Evolutionary conservation across 2,329 filamentous ascomycete species (phyloP).

Genomic region (Trichoderma koningiopsis): DNA sequence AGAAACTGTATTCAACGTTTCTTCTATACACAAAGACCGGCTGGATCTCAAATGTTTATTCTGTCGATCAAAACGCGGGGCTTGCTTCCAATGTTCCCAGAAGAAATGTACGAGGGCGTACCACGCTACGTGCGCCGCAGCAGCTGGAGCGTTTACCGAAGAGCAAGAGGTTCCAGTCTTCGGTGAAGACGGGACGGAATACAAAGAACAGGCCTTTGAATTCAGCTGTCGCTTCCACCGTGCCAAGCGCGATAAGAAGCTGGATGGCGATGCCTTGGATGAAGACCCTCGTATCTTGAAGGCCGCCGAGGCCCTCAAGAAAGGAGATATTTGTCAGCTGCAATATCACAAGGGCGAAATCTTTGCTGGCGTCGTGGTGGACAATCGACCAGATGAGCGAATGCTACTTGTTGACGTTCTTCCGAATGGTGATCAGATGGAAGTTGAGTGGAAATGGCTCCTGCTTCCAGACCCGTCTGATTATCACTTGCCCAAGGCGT

Average conservation of each 20-base stretch:
- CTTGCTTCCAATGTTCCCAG: slow-evolving; percentile 93
- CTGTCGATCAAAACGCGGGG: slow-evolving; percentile 91
- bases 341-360: slow-evolving; percentile 85
- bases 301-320: slow-evolving; percentile 67
- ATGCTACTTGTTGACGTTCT: slow-evolving; percentile 79
- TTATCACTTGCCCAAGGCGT: slow-evolving; percentile 73
- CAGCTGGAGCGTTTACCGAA: slow-evolving; percentile 90
- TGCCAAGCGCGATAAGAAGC: slow-evolving; percentile 78
- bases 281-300: slow-evolving; percentile 67
- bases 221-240: slow-evolving; percentile 95
- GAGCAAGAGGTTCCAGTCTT: slow-evolving; percentile 83
- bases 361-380: slow-evolving; percentile 83
- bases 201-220: slow-evolving; percentile 87
- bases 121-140: slow-evolving; percentile 90
- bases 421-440: slow-evolving; percentile 75
- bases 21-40: slow-evolving; percentile 82
- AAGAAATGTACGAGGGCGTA: slow-evolving; percentile 94
- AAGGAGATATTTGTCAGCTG: slow-evolving; percentile 80
- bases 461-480: slow-evolving; percentile 71
- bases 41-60: slow-evolving; percentile 92
- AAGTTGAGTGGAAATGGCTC: slow-evolving; percentile 84
- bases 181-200: slow-evolving; percentile 87
- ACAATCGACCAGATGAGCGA: slow-evolving; percentile 77
- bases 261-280: slow-evolving; percentile 70
- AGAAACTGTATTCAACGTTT: slow-evolving; percentile 76